Conservation (phyloP, 2,329 filamentous ascomycete species). For the Cadophora gregata region DNA sequence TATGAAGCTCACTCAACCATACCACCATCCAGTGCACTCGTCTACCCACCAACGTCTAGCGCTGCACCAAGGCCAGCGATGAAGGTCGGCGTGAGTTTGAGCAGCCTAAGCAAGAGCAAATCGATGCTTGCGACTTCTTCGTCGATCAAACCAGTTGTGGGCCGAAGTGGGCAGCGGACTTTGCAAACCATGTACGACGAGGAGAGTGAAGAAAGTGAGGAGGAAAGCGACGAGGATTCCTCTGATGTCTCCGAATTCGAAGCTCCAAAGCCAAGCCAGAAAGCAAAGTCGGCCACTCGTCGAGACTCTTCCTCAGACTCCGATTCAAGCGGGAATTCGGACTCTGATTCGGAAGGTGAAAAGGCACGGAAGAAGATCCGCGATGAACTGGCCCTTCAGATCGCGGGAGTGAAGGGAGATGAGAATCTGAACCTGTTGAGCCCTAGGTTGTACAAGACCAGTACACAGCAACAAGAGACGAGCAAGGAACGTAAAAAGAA, state of each 20-base stretch:
- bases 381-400: constrained; percentile 21
- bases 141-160: constrained; percentile 12
- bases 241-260: constrained; percentile 30
- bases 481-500: constrained; percentile 18
- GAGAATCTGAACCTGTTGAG: constrained; percentile 17
- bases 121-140: constrained; percentile 22
- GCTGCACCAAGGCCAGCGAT: constrained; percentile 27
- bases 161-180: constrained; percentile 17
- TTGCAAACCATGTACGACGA: constrained; percentile 12
- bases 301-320: constrained; percentile 16
- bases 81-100: constrained; percentile 37
- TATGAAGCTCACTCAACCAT: constrained; percentile 34
- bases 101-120: constrained; percentile 29
- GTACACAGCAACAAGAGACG: constrained; percentile 17
- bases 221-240: constrained; percentile 30
- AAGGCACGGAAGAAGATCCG: constrained; percentile 18
- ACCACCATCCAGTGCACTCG: constrained; percentile 20
- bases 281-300: background rate
- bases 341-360: constrained; percentile 14
- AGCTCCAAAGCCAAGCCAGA: constrained; percentile 8
- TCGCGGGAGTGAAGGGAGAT: constrained; percentile 17
- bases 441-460: constrained; percentile 18
- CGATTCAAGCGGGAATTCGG: constrained; percentile 20
- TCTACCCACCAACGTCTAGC: constrained; percentile 29
- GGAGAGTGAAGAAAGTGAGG: constrained; percentile 28